Percentiles rank a stretch among this genome's conserved stretches.
phyloP scores from a whole-genome alignment of 192 early-diverging fungal species.

The Coemansia sp. region DNA sequence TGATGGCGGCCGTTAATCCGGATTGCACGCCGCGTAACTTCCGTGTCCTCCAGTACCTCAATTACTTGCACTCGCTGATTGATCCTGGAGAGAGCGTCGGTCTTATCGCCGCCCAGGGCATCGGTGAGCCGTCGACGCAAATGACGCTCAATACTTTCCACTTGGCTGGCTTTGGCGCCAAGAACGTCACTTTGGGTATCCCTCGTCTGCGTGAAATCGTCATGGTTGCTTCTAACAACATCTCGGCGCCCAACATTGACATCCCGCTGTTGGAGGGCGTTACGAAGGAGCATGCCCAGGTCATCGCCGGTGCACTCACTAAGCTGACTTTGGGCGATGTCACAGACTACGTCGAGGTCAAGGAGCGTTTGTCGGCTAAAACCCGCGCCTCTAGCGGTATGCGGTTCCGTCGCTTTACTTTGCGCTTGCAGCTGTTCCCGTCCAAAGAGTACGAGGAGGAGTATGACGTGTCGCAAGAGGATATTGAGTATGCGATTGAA shows the following conservation, averaged over 20 bases:
- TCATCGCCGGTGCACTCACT: slow-evolving; percentile 73
- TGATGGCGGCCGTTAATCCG: slow-evolving; percentile 59
- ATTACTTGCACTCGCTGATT: slow-evolving; percentile 91
- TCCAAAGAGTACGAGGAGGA: slow-evolving; percentile 74
- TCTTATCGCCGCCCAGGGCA: slow-evolving; percentile 92
- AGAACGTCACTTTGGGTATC: slow-evolving; percentile 99
- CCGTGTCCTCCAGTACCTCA: slow-evolving; percentile 89
- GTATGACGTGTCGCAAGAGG: slow-evolving; percentile 67
- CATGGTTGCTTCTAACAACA: slow-evolving; percentile 92
- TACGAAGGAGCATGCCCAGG: slow-evolving; percentile 62
- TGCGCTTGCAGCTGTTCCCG: slow-evolving; percentile 86
- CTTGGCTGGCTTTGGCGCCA: slow-evolving; percentile 94
- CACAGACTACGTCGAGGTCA: slow-evolving; percentile 82
- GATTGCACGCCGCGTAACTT: slow-evolving; percentile 77
- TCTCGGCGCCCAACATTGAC: slow-evolving; percentile 94
- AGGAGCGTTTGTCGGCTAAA: slow-evolving; percentile 70
- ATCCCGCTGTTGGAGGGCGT: slow-evolving; percentile 74
- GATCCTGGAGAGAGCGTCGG: slow-evolving; percentile 99
- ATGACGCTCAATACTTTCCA: slow-evolving; percentile 99
- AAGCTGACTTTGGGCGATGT: slow-evolving; percentile 81
- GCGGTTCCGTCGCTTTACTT: slow-evolving; percentile 75
- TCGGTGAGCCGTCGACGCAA: slow-evolving; percentile 99
- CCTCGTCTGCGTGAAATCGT: slow-evolving; percentile 99
- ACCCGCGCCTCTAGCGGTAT: slow-evolving; percentile 22
- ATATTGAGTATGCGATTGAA: slow-evolving; percentile 78